phyloP scores from a whole-genome alignment of 306 rosid species.

The Casuarina glauca region DNA sequence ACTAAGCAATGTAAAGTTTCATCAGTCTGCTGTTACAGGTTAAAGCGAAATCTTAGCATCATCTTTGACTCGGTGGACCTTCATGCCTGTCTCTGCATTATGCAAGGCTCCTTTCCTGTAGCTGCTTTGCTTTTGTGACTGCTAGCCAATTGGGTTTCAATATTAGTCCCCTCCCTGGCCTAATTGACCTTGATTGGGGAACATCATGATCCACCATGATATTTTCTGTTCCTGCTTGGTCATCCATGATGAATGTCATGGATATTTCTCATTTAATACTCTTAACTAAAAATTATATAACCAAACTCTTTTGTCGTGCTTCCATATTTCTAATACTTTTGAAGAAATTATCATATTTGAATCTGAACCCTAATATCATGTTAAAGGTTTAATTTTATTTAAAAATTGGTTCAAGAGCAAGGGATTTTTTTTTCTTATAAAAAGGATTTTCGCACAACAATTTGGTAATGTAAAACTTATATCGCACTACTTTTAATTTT shows the following conservation, averaged over 20 bases:
- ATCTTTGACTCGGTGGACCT: slow-evolving; percentile 52
- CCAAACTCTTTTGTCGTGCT: too few species aligned
- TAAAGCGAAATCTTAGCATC: slow-evolving; percentile 31
- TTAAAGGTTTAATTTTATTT: too few species aligned
- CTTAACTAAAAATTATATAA: background rate
- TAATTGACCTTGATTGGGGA: slow-evolving; percentile 48
- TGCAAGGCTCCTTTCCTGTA: slow-evolving; percentile 17
- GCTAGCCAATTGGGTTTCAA: slow-evolving; percentile 48
- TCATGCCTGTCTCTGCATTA: slow-evolving; percentile 37
- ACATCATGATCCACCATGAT: slow-evolving; percentile 59
- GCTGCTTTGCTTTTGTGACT: slow-evolving; percentile 33
- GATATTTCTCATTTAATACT: background rate
- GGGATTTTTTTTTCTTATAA: too few species aligned
- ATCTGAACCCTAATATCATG: too few species aligned
- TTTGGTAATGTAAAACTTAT: too few species aligned
- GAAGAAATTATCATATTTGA: too few species aligned
- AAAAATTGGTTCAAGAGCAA: too few species aligned
- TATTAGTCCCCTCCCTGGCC: slow-evolving; percentile 39
- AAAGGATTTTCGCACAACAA: too few species aligned
- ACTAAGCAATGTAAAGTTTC: slow-evolving; percentile 32
- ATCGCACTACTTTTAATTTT: too few species aligned
- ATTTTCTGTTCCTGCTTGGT: slow-evolving; percentile 24
- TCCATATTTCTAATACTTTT: too few species aligned
- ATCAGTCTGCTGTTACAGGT: background rate
- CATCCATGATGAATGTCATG: background rate